Evolutionary conservation across 495 filamentous ascomycete species (phyloP), one percentile per base, ranked within the genome.

Genomic region (Barbatosphaeria neglecta): DNA sequence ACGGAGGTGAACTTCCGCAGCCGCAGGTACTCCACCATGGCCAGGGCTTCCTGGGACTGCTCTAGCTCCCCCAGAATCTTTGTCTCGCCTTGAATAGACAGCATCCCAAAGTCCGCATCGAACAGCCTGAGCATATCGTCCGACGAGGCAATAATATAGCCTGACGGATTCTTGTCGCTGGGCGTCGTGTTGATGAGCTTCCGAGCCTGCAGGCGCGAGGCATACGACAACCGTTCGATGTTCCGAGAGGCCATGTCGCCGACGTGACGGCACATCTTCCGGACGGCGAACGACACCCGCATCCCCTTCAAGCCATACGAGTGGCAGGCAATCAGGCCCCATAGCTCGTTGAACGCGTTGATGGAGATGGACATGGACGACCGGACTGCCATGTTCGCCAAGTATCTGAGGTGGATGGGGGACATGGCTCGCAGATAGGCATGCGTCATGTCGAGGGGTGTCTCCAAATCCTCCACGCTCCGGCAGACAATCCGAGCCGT

Each of bases 321-420:
- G 58, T 97, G 90, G 47, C 87, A 96, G 2, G 87, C 77, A 17
- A 96, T 87, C 27, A 96, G 68, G 0, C 90, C 90, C 90, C 90
- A 96, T 0, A 95, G 68, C 46, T 94, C 82, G 48, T 75, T 69
- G 56, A 92, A 89, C 0, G 83, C 83, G 47, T 85, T 90, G 53
- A 95, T 84, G 6, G 88, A 94, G 52, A 96, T 90, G 6, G 89
- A 94, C 88, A 95, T 95, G 47, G 86, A 93, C 1, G 87, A 82
- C 19, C 88, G 77, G 3, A 95, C 87, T 1, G 78, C 78, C 90
- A 95, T 95, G 58, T 95, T 85, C n/a, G 69, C 74, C 2, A 95
- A 71, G 49, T 95, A 95, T 55, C 93, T 93, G 39, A 95, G 63
- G 53, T 90, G 86, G 28, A 95, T 87, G 2, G 90, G 87, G 0